Conservation (phyloP, 441 rosid genomes). For the Adansonia gregorii region DNA sequence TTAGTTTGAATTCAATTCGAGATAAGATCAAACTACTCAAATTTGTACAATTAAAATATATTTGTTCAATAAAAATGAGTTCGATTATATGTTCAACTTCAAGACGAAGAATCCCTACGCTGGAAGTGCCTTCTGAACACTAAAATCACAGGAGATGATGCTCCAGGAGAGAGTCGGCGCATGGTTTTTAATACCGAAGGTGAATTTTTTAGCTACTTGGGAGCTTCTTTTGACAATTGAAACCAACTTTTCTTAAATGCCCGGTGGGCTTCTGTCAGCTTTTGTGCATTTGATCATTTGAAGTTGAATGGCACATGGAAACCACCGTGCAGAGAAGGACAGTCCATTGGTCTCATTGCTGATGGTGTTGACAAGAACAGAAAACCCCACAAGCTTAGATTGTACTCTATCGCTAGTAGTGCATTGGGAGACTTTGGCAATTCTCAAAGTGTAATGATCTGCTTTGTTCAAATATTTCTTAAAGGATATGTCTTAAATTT, state of each 20-base stretch:
- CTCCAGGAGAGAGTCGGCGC: conserved; percentile 96
- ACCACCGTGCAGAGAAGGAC: conserved; percentile 89
- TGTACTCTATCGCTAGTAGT: conserved; percentile 94
- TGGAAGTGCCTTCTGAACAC: conserved; percentile 86
- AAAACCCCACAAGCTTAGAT: conserved; percentile 87
- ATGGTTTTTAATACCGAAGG: conserved; percentile 89
- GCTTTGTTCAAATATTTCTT: neutral
- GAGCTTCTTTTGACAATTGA: neutral
- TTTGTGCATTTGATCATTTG: conserved; percentile 17
- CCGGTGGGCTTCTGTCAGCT: neutral
- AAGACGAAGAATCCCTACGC: conserved; percentile 79
- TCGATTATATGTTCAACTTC: conserved; percentile 42
- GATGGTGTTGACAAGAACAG: conserved; percentile 87
- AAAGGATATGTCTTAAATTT: neutral
- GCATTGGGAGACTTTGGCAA: conserved; percentile 91
- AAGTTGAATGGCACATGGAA: conserved; percentile 48
- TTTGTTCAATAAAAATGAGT: no score
- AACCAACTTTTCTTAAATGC: neutral
- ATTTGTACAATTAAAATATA: no score
- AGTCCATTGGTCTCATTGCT: conserved; percentile 76
- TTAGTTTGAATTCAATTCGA: no score
- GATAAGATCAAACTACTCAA: no score
- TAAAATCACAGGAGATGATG: conserved; percentile 90
- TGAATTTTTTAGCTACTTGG: conserved; percentile 17
- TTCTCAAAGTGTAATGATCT: conserved; percentile 68